Conservation (phyloP, 257 asterid species). For the Cordia subcordata region DNA sequence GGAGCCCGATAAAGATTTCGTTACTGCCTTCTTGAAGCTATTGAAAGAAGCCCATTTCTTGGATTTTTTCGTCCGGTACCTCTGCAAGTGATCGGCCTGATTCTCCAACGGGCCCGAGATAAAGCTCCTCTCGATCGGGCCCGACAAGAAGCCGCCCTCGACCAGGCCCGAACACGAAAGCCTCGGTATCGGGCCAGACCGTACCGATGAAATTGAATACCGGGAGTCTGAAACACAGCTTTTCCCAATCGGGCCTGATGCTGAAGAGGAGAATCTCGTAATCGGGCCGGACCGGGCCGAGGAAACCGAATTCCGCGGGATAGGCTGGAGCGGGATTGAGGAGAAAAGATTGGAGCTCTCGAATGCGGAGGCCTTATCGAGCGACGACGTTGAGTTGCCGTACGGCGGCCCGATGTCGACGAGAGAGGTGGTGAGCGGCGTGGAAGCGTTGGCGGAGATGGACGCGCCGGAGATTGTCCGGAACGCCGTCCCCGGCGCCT, state of each 20-base stretch:
- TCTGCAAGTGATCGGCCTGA: slow-evolving; percentile 51
- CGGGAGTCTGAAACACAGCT: neutral
- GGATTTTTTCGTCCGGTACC: slow-evolving; percentile 55
- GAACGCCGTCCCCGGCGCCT: slow-evolving; percentile 41
- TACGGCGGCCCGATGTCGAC: slow-evolving; percentile 41
- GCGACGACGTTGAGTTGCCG: slow-evolving; percentile 10
- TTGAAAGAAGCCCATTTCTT: slow-evolving; percentile 54
- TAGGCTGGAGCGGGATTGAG: slow-evolving; percentile 85
- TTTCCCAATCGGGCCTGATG: neutral
- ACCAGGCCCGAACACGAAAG: slow-evolving; percentile 54
- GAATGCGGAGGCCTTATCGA: slow-evolving; percentile 81
- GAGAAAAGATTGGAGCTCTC: slow-evolving; percentile 83
- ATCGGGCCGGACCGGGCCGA: slow-evolving; percentile 1
- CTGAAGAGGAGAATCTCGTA: neutral
- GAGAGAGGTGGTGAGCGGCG: slow-evolving; percentile 64
- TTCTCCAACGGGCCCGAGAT: slow-evolving; percentile 86
- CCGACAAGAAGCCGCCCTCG: slow-evolving; percentile 84
- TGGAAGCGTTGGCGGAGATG: slow-evolving; percentile 82
- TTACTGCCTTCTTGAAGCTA: slow-evolving; percentile 41
- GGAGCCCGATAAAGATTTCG: slow-evolving; percentile 50
- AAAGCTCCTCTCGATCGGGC: slow-evolving; percentile 85
- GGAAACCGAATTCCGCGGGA: slow-evolving; percentile 32
- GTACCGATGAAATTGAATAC: slow-evolving; percentile 17
- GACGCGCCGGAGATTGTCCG: slow-evolving; percentile 90
- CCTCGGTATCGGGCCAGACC: slow-evolving; percentile 63